phyloP scores from a whole-genome alignment of 2,329 filamentous ascomycete species.

The Rachicladosporium sp. region DNA sequence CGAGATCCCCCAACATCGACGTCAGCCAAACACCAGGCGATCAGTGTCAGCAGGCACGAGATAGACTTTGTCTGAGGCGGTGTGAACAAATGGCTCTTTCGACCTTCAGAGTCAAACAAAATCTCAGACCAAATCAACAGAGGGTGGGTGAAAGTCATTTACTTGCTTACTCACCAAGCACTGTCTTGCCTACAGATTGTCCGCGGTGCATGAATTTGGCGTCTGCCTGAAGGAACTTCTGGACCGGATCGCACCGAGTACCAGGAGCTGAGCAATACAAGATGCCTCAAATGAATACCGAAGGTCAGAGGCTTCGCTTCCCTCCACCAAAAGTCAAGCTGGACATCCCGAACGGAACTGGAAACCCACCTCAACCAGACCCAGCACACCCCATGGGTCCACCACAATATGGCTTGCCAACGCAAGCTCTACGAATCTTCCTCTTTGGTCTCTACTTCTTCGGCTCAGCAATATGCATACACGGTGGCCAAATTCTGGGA shows the following conservation, averaged over 20 bases:
- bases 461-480: constrained; percentile 32
- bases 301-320: constrained; percentile 3
- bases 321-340: neutral
- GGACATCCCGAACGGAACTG: neutral
- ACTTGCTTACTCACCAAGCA: too few species aligned
- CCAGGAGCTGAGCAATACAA: neutral
- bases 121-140: too few species aligned
- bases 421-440: constrained; percentile 32
- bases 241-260: neutral
- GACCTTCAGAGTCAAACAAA: too few species aligned
- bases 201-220: too few species aligned
- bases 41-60: too few species aligned
- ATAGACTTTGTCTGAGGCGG: too few species aligned
- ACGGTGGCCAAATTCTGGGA: constrained; percentile 59
- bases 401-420: constrained; percentile 30
- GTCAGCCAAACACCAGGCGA: too few species aligned
- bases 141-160: too few species aligned
- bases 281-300: constrained; percentile 4
- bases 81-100: too few species aligned
- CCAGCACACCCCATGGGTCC: constrained; percentile 18
- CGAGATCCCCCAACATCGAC: too few species aligned
- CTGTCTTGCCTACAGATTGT: too few species aligned
- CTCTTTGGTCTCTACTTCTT: constrained; percentile 35
- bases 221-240: too few species aligned
- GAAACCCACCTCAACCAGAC: constrained; percentile 5